A percentile compares a stretch with the other conserved stretches of the same genome.
These are phyloP conservation scores for Amniculicola lignicola DNA, from an alignment of 495 filamentous ascomycete genomes.

Conservation along the genomic window DNA sequence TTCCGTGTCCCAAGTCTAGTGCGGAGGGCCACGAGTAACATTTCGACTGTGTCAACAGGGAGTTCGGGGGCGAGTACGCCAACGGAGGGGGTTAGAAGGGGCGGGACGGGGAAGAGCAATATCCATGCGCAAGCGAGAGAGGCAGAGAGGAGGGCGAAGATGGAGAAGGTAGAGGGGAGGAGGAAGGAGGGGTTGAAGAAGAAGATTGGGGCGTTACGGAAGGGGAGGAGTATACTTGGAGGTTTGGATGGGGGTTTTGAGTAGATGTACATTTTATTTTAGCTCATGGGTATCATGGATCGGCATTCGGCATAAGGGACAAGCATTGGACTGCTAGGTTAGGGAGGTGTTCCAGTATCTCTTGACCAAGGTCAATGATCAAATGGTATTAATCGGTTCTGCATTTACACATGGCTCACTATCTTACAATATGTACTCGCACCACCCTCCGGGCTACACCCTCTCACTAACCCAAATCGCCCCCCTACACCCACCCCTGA, in stretches of 20 bases:
- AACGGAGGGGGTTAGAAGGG: constrained; percentile 43
- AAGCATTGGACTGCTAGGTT: too few species aligned
- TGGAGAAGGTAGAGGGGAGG: constrained; percentile 60
- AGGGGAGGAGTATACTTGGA: constrained; percentile 22
- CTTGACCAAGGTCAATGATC: too few species aligned
- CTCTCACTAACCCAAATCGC: constrained; percentile 93
- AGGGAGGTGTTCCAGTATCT: too few species aligned
- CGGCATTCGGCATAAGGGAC: too few species aligned
- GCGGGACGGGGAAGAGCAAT: constrained; percentile 67
- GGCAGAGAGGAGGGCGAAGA: constrained; percentile 56
- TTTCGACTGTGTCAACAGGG: constrained; percentile 40
- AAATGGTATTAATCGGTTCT: too few species aligned
- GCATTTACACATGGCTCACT: too few species aligned
- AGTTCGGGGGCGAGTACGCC: constrained; percentile 39
- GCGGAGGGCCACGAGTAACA: constrained; percentile 66
- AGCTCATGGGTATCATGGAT: too few species aligned
- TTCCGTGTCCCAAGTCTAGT: constrained; percentile 80
- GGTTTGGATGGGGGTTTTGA: constrained; percentile 30
- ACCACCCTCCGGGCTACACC: too few species aligned
- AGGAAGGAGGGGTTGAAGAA: constrained; percentile 67
- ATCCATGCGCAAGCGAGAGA: constrained; percentile 82
- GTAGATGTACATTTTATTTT: not conserved
- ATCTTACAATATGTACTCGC: too few species aligned
- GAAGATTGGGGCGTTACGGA: constrained; percentile 36
- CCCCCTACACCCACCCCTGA: constrained; percentile 79